phyloP scores from a whole-genome alignment of 2,329 filamentous ascomycete species.

The Ramularia endophylla region DNA sequence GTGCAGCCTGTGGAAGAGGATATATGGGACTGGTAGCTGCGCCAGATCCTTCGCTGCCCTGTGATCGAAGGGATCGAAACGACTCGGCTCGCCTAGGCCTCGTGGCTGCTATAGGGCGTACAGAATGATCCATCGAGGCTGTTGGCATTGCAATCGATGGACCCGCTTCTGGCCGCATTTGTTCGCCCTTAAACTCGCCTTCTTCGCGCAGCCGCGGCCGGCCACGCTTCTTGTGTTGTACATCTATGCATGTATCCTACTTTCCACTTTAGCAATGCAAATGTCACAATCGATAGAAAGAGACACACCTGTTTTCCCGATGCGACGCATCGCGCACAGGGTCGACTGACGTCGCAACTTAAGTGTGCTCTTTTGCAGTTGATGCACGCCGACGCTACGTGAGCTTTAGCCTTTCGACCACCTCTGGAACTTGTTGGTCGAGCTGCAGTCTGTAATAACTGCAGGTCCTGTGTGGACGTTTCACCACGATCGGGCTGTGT shows the following conservation, averaged over 20 bases:
- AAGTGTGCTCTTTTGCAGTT: slow-evolving; percentile 82
- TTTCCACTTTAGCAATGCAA: slow-evolving; percentile 6
- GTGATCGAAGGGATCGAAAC: slow-evolving; percentile 28
- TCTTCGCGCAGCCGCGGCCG: slow-evolving; percentile 72
- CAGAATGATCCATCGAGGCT: neutral
- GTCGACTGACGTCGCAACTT: slow-evolving; percentile 60
- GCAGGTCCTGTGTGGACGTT: slow-evolving; percentile 1
- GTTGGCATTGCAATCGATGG: slow-evolving; percentile 11
- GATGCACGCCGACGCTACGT: slow-evolving; percentile 78
- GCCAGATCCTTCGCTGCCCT: slow-evolving; percentile 25
- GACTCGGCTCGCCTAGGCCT: slow-evolving; percentile 29
- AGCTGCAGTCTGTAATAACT: slow-evolving; percentile 4
- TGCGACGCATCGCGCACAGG: slow-evolving; percentile 69
- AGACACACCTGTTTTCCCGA: slow-evolving; percentile 62
- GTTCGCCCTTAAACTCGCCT: slow-evolving; percentile 22
- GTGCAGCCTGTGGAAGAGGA: slow-evolving; percentile 14
- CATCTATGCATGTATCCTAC: slow-evolving; percentile 72
- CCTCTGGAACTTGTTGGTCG: slow-evolving; percentile 13
- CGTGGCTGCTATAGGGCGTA: slow-evolving; percentile 21
- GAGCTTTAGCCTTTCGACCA: slow-evolving; percentile 45
- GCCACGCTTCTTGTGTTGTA: slow-evolving; percentile 80
- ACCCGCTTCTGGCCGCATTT: slow-evolving; percentile 11
- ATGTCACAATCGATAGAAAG: slow-evolving; percentile 3
- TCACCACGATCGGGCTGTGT: neutral
- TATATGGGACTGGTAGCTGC: slow-evolving; percentile 12